These are phyloP conservation scores for Fusarium devonianum DNA, from an alignment of 2,329 filamentous ascomycete species.

Conservation along the genomic window DNA sequence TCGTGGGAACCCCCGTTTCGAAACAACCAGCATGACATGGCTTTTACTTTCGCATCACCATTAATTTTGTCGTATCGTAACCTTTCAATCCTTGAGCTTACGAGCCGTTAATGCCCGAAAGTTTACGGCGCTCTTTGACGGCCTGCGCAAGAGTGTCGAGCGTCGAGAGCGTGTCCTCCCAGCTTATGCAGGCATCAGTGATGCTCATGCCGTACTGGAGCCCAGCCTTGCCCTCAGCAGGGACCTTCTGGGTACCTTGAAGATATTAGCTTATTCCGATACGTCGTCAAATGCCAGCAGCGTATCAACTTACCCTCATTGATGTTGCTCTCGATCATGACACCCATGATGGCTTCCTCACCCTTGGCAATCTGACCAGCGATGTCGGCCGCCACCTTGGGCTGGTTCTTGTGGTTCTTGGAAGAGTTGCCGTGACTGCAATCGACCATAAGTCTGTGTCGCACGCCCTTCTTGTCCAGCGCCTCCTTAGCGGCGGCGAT, in stretches of 20 bases:
- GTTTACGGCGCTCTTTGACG: conserved; percentile 66
- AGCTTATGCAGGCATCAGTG: conserved; percentile 95
- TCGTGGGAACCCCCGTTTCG: conserved; percentile 2
- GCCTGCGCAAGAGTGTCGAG: conserved; percentile 81
- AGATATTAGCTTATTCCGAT: conserved; percentile 38
- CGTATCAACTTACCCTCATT: conserved; percentile 74
- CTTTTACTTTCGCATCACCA: conserved; percentile 2
- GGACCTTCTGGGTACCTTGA: conserved; percentile 84
- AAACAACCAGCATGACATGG: conserved; percentile 4
- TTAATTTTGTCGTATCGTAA: neutral
- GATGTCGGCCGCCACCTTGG: conserved; percentile 83
- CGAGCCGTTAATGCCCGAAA: conserved; percentile 37
- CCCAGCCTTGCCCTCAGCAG: conserved; percentile 81
- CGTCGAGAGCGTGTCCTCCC: conserved; percentile 85
- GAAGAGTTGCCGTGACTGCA: conserved; percentile 96
- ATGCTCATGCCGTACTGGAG: conserved; percentile 96
- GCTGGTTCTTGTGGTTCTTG: conserved; percentile 98
- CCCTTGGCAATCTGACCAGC: conserved; percentile 86
- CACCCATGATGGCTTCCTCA: conserved; percentile 88
- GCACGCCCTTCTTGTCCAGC: conserved; percentile 75
- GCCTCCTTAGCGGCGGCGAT: conserved; percentile 84
- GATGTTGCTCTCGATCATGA: conserved; percentile 99
- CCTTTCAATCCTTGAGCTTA: conserved; percentile 1
- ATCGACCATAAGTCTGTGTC: conserved; percentile 90
- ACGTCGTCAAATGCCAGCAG: neutral